phyloP scores from a whole-genome alignment of 2,329 filamentous ascomycete genomes.

The Exophiala sp. region DNA sequence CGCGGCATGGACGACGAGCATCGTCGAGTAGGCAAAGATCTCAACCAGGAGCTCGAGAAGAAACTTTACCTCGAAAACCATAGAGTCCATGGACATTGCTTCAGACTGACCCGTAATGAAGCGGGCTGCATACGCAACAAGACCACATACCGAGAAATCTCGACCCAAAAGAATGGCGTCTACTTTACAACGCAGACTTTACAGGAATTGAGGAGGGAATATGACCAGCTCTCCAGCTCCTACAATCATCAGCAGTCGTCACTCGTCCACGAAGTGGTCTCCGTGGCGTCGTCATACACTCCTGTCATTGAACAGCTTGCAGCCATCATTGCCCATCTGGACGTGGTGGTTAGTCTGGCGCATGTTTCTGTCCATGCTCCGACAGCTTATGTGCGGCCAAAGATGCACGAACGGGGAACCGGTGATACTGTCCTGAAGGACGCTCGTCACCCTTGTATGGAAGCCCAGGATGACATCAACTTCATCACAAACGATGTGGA shows the following conservation, averaged over 20 bases:
- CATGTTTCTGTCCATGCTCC: conserved; percentile 92
- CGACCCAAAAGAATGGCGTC: conserved; percentile 97
- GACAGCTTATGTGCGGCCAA: conserved; percentile 82
- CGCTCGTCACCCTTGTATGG: conserved; percentile 93
- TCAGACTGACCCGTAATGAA: conserved; percentile 84
- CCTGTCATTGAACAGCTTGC: conserved; percentile 87
- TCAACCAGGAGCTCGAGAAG: conserved; percentile 91
- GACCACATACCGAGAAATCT: conserved; percentile 83
- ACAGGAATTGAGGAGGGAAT: conserved; percentile 75
- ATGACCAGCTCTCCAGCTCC: conserved; percentile 87
- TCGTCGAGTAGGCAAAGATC: conserved; percentile 65
- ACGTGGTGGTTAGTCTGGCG: conserved; percentile 90
- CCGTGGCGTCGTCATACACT: conserved; percentile 88
- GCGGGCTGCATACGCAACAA: conserved; percentile 91
- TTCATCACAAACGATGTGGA: conserved; percentile 98
- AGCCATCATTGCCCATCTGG: conserved; percentile 81
- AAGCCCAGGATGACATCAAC: conserved; percentile 96
- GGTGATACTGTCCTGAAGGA: conserved; percentile 87
- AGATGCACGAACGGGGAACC: conserved; percentile 78
- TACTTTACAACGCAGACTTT: conserved; percentile 89
- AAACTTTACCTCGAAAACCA: conserved; percentile 98
- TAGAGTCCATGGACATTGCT: conserved; percentile 92
- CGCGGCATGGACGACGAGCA: conserved; percentile 81
- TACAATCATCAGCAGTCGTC: conserved; percentile 93
- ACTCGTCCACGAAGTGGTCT: conserved; percentile 85